Conservation (phyloP, 1,139 yeast genomes). For the Entelexis paramagnoliae region DNA sequence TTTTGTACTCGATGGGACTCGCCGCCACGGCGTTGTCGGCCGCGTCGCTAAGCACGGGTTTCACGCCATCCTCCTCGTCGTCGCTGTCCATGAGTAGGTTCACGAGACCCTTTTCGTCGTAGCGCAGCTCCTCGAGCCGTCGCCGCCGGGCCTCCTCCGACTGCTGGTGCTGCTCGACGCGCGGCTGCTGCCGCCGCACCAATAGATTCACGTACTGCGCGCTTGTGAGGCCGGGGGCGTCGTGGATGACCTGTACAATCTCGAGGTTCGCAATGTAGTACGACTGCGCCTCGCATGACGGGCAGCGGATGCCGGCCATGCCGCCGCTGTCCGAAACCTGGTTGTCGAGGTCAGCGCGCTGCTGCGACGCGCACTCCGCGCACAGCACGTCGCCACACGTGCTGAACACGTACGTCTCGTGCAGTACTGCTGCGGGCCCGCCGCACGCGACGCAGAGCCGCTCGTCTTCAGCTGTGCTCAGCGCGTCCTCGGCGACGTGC, state of each 20-base stretch:
- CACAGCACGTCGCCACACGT: slow-evolving; percentile 32
- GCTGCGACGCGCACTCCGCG: slow-evolving; percentile 26
- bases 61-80: not conserved
- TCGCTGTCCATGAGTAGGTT: not conserved
- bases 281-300: slow-evolving; percentile 1
- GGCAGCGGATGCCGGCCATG: not conserved
- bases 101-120: not conserved
- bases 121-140: slow-evolving; percentile 1
- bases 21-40: not conserved
- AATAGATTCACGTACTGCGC: not conserved
- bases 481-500: not conserved
- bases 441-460: slow-evolving; percentile 14
- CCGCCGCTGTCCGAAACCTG: not conserved
- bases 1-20: slow-evolving; percentile 6
- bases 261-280: slow-evolving; percentile 13
- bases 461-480: slow-evolving; percentile 3
- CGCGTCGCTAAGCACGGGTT: not conserved
- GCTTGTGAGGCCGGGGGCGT: not conserved
- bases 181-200: slow-evolving; percentile 6
- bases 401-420: slow-evolving; percentile 22
- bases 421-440: slow-evolving; percentile 7
- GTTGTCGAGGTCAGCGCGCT: not conserved
- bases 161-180: not conserved
- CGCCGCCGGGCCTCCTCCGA: slow-evolving; percentile 4
- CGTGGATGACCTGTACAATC: slow-evolving; percentile 7